A percentile compares a stretch with the other conserved stretches of the same genome.
Evolutionary conservation across 116 monocot species (phyloP).

Genomic region (Cymodocea nodosa): DNA sequence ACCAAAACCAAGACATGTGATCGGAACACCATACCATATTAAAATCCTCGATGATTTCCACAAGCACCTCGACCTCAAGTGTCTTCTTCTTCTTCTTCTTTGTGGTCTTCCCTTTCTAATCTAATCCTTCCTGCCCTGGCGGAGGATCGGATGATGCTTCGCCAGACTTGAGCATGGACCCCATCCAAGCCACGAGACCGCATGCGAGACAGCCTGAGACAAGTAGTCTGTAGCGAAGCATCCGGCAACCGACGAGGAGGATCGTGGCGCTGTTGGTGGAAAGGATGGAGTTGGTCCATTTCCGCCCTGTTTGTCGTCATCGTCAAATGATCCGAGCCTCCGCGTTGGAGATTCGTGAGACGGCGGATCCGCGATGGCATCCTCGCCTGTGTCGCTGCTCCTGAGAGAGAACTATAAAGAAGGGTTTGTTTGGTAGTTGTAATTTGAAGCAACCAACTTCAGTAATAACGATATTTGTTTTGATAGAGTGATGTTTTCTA

Average conservation of each 20-base stretch:
- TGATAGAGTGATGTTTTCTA: too few relatives aligned
- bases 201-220: background rate
- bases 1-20: too few relatives aligned
- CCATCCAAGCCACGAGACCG: slow-evolving; percentile 1
- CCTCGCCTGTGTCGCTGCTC: too few relatives aligned
- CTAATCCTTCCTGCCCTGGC: background rate
- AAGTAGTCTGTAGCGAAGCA: slow-evolving; percentile 50
- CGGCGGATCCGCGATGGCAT: too few relatives aligned
- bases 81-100: slow-evolving; percentile 8
- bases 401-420: too few relatives aligned
- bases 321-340: too few relatives aligned
- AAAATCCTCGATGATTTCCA: slow-evolving; percentile 75
- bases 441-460: too few relatives aligned
- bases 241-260: slow-evolving; percentile 40
- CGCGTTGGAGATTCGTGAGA: too few relatives aligned
- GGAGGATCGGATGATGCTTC: background rate
- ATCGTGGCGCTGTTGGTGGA: slow-evolving; percentile 7
- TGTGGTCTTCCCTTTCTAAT: background rate
- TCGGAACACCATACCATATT: slow-evolving; percentile 95
- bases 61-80: slow-evolving; percentile 69
- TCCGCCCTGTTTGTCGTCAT: background rate
- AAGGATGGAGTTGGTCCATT: slow-evolving; percentile 2
- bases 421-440: too few relatives aligned
- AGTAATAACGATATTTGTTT: too few relatives aligned
- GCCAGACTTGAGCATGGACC: slow-evolving; percentile 1